Evolutionary conservation across 2,329 filamentous ascomycete genomes (phyloP), one percentile per base, ranked within the genome.

Genomic region (Gaeumannomyces tritici): DNA sequence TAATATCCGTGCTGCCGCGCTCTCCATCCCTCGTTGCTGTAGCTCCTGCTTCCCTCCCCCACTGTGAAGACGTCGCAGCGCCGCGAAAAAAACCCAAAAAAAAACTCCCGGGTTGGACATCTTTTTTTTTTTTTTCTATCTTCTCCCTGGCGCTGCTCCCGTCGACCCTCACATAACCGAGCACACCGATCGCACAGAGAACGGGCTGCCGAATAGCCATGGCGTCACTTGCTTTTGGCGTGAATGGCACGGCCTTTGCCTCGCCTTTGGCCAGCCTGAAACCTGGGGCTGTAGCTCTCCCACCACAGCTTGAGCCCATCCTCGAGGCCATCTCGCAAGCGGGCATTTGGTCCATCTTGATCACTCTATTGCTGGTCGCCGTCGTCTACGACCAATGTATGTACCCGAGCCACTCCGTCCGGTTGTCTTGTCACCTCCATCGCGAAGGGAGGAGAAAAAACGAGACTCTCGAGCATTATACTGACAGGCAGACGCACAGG

Each of bases 321-420:
- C 70, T 87, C 76, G 79, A 83, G 71, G 70, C 75, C 75, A 69
- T 86, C 67, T 79, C 84, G 68, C 83, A 83, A 63, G 77, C 85
- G 63, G 86, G 83, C 69, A 73, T 74, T 33, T 80, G 83, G 74
- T 87, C 88, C 65, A 80, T 91, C 67, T 68, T 89, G 42, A 73
- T 93, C 67, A 90, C 90, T 21, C 66, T 95, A 60, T 73, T 97
- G 63, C 79, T 89, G 42, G 70, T 89, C 11, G 84, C 89, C 62
- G 84, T 96, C 63, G 83, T 87, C 65, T 98, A 97, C 75, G 93
- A 98, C 76, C 93, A 98, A 79, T 80, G 93, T 96, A 81, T 74
- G 90, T 81, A 47, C 26, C 29, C 4, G 15, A 13, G 29, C 59
- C 31, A 6, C 58, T 26, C 28, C 57, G 33, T 26, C 31, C 35